Conservation (phyloP, 148 eudicot species). For the Beta vulgaris region DNA sequence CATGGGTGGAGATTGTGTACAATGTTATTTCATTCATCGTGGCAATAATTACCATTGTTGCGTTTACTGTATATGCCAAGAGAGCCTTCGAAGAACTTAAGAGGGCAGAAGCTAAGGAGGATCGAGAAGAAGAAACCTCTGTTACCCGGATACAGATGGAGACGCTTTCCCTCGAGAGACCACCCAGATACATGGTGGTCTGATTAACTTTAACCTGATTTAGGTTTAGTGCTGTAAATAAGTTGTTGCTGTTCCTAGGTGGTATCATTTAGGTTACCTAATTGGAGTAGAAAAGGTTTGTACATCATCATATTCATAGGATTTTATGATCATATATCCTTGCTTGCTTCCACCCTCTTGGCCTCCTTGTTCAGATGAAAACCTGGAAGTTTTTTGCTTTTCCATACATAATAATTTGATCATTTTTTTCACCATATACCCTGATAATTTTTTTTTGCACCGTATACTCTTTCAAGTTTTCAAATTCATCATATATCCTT, state of each 20-base stretch:
- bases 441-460: too few relatives aligned
- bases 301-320: too few relatives aligned
- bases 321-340: too few relatives aligned
- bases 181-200: conserved; percentile 41
- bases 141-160: conserved; percentile 49
- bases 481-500: too few relatives aligned
- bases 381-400: too few relatives aligned
- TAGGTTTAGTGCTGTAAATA: conserved; percentile 36
- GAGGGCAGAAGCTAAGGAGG: conserved; percentile 38
- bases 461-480: too few relatives aligned
- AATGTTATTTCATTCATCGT: conserved; percentile 72
- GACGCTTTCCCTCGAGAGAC: conserved; percentile 62
- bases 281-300: conserved; percentile 13
- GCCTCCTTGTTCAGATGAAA: too few relatives aligned
- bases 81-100: conserved; percentile 66
- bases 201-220: too few relatives aligned
- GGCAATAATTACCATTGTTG: conserved; percentile 53
- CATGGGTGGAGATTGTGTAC: conserved; percentile 79
- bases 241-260: conserved; percentile 14
- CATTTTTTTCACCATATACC: too few relatives aligned
- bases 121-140: conserved; percentile 33
- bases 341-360: too few relatives aligned
- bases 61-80: conserved; percentile 75
- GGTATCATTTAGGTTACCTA: background rate
- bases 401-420: too few relatives aligned